phyloP scores from a whole-genome alignment of 23 red algal species.

The Porphyridium purpureum region DNA sequence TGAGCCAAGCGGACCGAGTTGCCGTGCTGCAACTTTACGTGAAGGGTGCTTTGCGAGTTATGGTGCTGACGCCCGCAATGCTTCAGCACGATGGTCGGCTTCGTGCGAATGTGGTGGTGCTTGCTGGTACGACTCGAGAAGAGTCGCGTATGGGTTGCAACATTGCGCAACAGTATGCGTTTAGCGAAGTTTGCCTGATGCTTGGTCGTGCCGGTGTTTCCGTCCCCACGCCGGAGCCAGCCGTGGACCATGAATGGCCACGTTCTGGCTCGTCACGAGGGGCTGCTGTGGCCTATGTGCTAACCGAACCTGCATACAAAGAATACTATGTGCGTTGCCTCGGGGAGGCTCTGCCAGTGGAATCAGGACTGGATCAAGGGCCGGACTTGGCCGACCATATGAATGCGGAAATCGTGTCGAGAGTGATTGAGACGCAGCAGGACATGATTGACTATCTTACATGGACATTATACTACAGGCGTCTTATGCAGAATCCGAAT shows the following conservation, averaged over 20 bases:
- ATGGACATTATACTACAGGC: conserved; percentile 81
- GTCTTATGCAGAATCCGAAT: conserved; percentile 54
- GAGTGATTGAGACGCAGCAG: conserved; percentile 58
- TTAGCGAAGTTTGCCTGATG: neutral
- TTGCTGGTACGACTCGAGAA: no score
- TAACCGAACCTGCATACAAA: conserved; percentile 39
- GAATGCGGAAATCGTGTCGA: conserved; percentile 70
- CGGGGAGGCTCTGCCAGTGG: conserved; percentile 46
- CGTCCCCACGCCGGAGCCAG: no score
- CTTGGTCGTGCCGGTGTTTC: neutral
- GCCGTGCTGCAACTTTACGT: conserved; percentile 27
- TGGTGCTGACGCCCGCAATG: conserved; percentile 18
- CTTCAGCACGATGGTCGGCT: no score
- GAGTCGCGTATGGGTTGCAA: no score
- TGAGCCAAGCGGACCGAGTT: conserved; percentile 7
- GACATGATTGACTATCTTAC: conserved; percentile 73
- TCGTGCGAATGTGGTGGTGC: no score
- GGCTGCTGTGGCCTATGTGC: conserved; percentile 14
- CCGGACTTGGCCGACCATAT: conserved; percentile 41
- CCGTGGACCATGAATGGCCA: no score
- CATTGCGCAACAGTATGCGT: no score
- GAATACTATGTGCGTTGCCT: conserved; percentile 27
- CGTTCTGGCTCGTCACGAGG: no score
- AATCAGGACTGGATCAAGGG: conserved; percentile 51
- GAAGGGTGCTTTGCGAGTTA: conserved; percentile 18